These are phyloP conservation scores for Mitragyna speciosa DNA, from an alignment of 257 asterid genomes.

Conservation along the genomic window DNA sequence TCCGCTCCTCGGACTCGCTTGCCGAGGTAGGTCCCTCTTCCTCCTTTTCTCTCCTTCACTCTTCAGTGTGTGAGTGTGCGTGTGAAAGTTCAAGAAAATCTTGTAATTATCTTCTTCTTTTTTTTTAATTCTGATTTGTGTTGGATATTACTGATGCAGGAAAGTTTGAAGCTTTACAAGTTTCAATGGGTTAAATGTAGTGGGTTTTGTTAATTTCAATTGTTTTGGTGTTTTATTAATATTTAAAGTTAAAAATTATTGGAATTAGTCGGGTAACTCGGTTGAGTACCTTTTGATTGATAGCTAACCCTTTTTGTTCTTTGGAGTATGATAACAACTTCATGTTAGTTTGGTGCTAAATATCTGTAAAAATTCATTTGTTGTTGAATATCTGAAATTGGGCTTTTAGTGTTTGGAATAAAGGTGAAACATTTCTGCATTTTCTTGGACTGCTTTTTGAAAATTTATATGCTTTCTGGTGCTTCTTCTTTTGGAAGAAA, in stretches of 20 bases:
- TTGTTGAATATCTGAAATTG: not conserved
- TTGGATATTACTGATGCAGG: not conserved
- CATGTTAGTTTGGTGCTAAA: no score
- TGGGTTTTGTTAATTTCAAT: not conserved
- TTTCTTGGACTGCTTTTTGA: not conserved
- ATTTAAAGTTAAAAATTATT: not conserved
- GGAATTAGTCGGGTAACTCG: not conserved
- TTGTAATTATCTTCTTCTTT: not conserved
- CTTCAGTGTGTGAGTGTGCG: no score
- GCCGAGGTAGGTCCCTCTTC: constrained; percentile 50
- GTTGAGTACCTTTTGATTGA: not conserved
- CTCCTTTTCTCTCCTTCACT: constrained; percentile 6
- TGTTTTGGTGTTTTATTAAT: not conserved
- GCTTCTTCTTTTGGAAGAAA: not conserved
- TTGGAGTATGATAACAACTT: not conserved
- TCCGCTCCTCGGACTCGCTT: constrained; percentile 61
- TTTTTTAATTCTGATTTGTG: constrained; percentile 1
- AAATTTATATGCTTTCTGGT: not conserved
- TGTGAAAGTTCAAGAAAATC: no score
- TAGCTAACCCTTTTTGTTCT: not conserved
- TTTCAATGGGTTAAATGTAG: not conserved
- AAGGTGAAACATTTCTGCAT: not conserved
- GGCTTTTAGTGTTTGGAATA: not conserved
- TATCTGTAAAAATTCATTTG: not conserved
- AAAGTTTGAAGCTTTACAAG: not conserved